Evolutionary conservation across 345 rosid species (phyloP), one percentile per base, ranked within the genome.

Genomic region (Adansonia digitata): DNA sequence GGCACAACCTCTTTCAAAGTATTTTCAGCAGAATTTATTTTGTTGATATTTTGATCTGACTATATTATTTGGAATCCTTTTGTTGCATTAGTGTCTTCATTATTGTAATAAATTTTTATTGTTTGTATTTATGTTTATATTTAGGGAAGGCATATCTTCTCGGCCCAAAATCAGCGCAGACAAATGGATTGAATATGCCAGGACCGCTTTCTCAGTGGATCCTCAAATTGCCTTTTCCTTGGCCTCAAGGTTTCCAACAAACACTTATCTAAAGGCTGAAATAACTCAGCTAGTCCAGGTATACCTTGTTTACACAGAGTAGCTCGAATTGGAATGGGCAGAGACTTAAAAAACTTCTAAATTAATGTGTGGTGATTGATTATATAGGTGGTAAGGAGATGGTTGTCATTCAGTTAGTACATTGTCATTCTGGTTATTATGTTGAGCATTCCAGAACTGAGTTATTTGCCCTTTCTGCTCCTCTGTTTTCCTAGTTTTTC

Each of bases 1-100:
- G 99, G 94, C 99, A 59, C 92, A 92, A 71, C 99, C 99, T 74
- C 86, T 86, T 60, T 84, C 94, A 34, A 95, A 93, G 99, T 96
- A 92, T 62, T 26, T 60, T n/a, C 31, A 62, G 55, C 60, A 7
- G 29, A 18, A 55, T 29, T 11, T 67, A 31, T 66, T n/a, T 55
- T 53, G 67, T 65, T 35, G 20, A n/a, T 39, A 49, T 27, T 18
- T 40, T 48, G 24, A 37, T 69, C 14, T 59, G 64, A 18, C 15
- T 69, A 24, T 26, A 71, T 26, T 75, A 22, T 57, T 45, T 43
- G 20, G 71, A 27, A 49, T 53, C 53, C 57, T 80, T 68, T 55
- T 69, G 52, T 49, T 76, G 51, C 62, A 71, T 20, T 14, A 12
- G 20, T 10, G 22, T 57, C 20, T 12, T 48, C 20, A 45, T 26